Percentiles rank a stretch among this genome's conserved stretches.
Evolutionary conservation across 352 stramenopile species (phyloP).

Genomic region (Globisporangium camurandrum): DNA sequence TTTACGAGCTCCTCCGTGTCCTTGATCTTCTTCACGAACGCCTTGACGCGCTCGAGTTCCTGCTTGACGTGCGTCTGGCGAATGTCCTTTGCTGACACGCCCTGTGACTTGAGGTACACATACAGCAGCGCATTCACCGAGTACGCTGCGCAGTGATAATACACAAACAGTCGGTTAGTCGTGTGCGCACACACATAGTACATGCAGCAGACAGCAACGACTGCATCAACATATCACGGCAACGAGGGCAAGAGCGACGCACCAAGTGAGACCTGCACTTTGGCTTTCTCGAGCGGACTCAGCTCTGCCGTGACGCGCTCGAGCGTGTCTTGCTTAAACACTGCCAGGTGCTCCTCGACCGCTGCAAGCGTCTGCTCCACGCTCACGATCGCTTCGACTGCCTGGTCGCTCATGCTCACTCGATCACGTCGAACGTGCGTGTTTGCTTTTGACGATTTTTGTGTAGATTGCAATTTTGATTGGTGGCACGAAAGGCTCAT

Average conservation of each 20-base stretch:
- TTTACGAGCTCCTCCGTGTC: constrained; percentile 79
- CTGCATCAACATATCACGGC: background rate
- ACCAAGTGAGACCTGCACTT: constrained; percentile 81
- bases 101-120: constrained; percentile 83
- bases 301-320: constrained; percentile 56
- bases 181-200: background rate
- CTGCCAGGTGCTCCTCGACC: constrained; percentile 62
- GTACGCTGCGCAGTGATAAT: constrained; percentile 75
- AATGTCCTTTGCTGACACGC: constrained; percentile 82
- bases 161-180: constrained; percentile 2
- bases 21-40: constrained; percentile 88
- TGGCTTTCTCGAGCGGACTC: constrained; percentile 65
- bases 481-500: no score
- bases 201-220: background rate
- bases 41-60: constrained; percentile 83
- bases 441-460: no score
- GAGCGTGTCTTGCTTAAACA: constrained; percentile 44
- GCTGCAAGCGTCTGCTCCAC: constrained; percentile 75
- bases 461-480: no score
- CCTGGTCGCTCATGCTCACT: constrained; percentile 46
- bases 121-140: constrained; percentile 83
- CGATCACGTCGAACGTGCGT: no score
- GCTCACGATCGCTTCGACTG: constrained; percentile 48
- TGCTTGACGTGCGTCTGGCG: constrained; percentile 87
- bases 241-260: constrained; percentile 3